These are phyloP conservation scores for Globisporangium yorkense DNA, from an alignment of 352 stramenopile genomes.

Conservation along the genomic window DNA sequence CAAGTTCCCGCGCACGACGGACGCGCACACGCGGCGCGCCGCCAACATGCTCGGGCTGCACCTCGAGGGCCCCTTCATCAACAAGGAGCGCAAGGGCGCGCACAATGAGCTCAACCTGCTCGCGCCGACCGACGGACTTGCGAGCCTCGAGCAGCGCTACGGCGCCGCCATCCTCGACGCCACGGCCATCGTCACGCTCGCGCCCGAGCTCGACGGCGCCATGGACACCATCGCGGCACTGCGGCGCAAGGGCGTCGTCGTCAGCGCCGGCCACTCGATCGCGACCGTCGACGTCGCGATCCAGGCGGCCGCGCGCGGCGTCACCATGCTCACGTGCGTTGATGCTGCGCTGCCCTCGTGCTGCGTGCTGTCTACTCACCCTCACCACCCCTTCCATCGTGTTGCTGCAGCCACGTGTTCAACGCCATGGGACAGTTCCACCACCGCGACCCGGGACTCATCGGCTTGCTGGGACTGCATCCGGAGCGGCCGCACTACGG, in stretches of 20 bases:
- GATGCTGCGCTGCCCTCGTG: neutral
- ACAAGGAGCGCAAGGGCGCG: conserved; percentile 62
- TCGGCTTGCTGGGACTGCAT: conserved; percentile 70
- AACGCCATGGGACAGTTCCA: conserved; percentile 92
- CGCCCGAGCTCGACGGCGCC: conserved; percentile 77
- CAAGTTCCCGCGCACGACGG: conserved; percentile 36
- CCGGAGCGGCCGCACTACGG: conserved; percentile 59
- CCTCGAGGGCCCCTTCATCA: conserved; percentile 90
- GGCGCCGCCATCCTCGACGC: conserved; percentile 32
- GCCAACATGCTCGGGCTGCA: conserved; percentile 84
- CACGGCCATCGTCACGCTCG: conserved; percentile 82
- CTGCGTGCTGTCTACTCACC: neutral
- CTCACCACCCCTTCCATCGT: neutral
- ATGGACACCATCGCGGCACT: conserved; percentile 18
- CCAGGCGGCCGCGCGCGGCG: conserved; percentile 50
- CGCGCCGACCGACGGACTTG: conserved; percentile 28
- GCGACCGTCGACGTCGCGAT: conserved; percentile 67
- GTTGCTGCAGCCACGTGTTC: conserved; percentile 65
- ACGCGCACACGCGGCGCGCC: conserved; percentile 21
- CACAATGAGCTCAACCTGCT: conserved; percentile 63
- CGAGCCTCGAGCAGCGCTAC: conserved; percentile 48
- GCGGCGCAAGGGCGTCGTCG: conserved; percentile 30
- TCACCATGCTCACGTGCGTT: conserved; percentile 76
- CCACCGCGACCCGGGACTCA: conserved; percentile 85
- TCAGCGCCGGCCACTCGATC: conserved; percentile 72